phyloP scores from a whole-genome alignment of 495 filamentous ascomycete genomes.

The Aspergillus affinis region DNA sequence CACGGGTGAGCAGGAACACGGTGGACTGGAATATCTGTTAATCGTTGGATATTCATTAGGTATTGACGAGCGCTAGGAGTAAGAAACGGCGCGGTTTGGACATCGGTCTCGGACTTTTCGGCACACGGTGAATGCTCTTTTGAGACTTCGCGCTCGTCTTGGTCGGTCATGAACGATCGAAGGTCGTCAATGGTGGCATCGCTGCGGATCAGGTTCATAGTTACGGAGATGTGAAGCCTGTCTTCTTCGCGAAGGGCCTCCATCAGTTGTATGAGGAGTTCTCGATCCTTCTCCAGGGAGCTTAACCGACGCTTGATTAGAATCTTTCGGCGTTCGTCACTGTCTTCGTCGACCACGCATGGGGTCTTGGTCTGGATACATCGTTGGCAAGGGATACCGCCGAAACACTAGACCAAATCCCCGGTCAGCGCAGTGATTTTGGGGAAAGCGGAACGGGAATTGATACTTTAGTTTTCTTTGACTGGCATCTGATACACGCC shows the following conservation, averaged over 20 bases:
- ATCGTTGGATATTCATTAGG: not conserved
- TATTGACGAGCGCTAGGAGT: not conserved
- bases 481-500: not conserved
- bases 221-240: not conserved
- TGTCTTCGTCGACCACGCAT: constrained; percentile 1
- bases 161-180: not conserved
- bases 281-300: not conserved
- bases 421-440: not conserved
- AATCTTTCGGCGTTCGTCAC: not conserved
- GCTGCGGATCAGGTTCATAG: constrained; percentile 1
- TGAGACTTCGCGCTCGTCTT: not conserved
- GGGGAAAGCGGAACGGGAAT: not conserved
- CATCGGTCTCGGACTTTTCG: not conserved
- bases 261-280: not conserved
- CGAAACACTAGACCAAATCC: not conserved
- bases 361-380: not conserved
- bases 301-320: not conserved
- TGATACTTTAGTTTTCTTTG: not conserved
- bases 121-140: not conserved
- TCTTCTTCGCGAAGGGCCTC: not conserved
- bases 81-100: not conserved
- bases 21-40: not conserved
- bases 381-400: not conserved
- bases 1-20: not conserved
- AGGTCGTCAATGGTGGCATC: not conserved